Percentiles rank a stretch among this genome's conserved stretches.
Evolutionary conservation across 2,329 filamentous ascomycete species (phyloP).

Genomic region (Keithomyces neogunnii): DNA sequence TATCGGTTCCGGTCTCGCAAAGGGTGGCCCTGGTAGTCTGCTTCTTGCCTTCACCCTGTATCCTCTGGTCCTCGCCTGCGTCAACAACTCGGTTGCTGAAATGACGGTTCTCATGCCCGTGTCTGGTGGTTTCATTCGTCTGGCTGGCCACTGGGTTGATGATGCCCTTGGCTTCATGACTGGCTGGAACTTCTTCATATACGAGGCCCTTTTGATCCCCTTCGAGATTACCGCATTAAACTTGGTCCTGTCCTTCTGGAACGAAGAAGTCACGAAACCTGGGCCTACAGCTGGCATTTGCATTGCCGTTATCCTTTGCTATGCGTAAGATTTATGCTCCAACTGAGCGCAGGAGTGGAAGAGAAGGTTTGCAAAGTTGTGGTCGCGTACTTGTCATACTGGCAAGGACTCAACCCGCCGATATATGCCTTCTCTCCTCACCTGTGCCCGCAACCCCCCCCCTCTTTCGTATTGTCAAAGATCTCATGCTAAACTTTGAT

Average conservation of each 20-base stretch:
- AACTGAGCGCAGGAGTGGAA: neutral
- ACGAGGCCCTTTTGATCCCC: constrained; percentile 33
- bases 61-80: constrained; percentile 44
- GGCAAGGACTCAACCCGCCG: neutral
- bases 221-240: constrained; percentile 35
- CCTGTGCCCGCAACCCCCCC: neutral
- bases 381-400: neutral
- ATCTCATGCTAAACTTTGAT: constrained; percentile 19
- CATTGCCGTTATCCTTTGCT: constrained; percentile 43
- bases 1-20: constrained; percentile 46
- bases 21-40: constrained; percentile 38
- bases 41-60: constrained; percentile 53
- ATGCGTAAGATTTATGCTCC: constrained; percentile 37
- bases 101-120: constrained; percentile 57
- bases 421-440: neutral
- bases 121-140: constrained; percentile 53
- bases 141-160: constrained; percentile 58
- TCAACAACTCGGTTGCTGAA: constrained; percentile 59
- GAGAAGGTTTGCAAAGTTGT: neutral
- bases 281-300: constrained; percentile 59
- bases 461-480: constrained; percentile 1
- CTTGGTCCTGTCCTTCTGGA: constrained; percentile 33
- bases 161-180: constrained; percentile 52
- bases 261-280: constrained; percentile 42
- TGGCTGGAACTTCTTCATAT: constrained; percentile 37